phyloP scores from a whole-genome alignment of 2,329 filamentous ascomycete genomes.

The Hypomyces rosellus region DNA sequence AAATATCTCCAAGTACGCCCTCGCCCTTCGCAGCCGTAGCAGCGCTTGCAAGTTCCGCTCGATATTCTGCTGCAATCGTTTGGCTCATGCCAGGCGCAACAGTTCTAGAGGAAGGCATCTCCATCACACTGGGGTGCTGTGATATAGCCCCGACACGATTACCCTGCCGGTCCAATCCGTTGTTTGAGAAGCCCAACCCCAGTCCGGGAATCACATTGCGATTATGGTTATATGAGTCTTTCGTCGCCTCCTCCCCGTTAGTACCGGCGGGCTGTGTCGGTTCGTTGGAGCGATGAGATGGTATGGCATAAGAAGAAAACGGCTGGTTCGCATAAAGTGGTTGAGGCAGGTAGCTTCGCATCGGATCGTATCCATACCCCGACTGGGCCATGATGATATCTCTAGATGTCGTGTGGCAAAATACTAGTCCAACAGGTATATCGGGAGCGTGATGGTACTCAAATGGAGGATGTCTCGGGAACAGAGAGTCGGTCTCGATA shows the following conservation, averaged over 20 bases:
- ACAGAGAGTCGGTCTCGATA: too few relatives aligned
- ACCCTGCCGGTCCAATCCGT: constrained; percentile 7
- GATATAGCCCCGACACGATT: neutral
- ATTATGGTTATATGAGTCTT: constrained; percentile 20
- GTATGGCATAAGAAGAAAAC: constrained; percentile 13
- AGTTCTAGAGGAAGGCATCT: neutral
- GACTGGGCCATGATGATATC: constrained; percentile 27
- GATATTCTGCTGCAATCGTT: neutral
- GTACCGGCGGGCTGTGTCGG: constrained; percentile 6
- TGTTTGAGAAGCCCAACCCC: constrained; percentile 22
- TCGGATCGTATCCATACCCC: constrained; percentile 20
- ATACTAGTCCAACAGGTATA: too few relatives aligned
- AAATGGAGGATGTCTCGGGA: too few relatives aligned
- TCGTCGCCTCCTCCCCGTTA: constrained; percentile 7
- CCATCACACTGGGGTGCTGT: neutral
- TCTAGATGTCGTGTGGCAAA: neutral
- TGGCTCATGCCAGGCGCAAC: neutral
- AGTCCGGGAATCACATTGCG: constrained; percentile 30
- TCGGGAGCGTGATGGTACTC: too few relatives aligned
- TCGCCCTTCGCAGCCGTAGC: constrained; percentile 61
- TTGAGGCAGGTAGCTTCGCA: constrained; percentile 10
- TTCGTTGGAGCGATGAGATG: constrained; percentile 11
- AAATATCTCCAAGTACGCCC: constrained; percentile 53
- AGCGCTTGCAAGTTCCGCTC: constrained; percentile 2
- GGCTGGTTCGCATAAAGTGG: constrained; percentile 15